Percentiles rank a stretch among this genome's conserved stretches.
Conservation (phyloP, 1,139 yeast genomes). For the Sugiyamaella neomexicana region DNA sequence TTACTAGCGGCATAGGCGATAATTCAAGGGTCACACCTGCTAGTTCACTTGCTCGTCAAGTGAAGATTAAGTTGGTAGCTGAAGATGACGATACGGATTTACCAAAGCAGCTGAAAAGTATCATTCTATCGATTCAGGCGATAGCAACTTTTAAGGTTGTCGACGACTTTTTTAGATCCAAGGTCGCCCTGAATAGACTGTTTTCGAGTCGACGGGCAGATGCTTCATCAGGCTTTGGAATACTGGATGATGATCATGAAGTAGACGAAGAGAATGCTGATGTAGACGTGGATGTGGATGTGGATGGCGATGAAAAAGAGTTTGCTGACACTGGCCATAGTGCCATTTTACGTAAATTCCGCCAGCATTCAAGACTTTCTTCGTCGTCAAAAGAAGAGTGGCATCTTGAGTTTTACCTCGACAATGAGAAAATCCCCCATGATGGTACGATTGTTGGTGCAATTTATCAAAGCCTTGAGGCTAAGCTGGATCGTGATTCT, state of each 20-base stretch:
- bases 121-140: slow-evolving; percentile 71
- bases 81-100: slow-evolving; percentile 37
- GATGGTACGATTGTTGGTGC: slow-evolving; percentile 84
- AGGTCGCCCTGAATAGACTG: slow-evolving; percentile 26
- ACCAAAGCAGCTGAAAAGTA: slow-evolving; percentile 28
- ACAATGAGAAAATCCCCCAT: slow-evolving; percentile 61
- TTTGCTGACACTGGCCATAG: slow-evolving; percentile 3
- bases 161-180: slow-evolving; percentile 51
- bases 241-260: neutral
- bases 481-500: slow-evolving; percentile 8
- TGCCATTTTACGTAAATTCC: slow-evolving; percentile 11
- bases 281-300: slow-evolving; percentile 18
- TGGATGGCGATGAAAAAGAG: slow-evolving; percentile 22
- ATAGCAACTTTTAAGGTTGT: slow-evolving; percentile 80
- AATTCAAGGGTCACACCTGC: slow-evolving; percentile 44
- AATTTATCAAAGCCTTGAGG: slow-evolving; percentile 55
- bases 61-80: slow-evolving; percentile 55
- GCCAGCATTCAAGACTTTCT: neutral
- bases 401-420: slow-evolving; percentile 60
- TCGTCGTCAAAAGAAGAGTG: slow-evolving; percentile 36
- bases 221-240: neutral
- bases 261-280: neutral
- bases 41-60: slow-evolving; percentile 64
- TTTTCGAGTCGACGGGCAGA: slow-evolving; percentile 15
- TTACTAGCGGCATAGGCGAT: slow-evolving; percentile 50